phyloP scores from a whole-genome alignment of 805 yeast genomes.

The Metschnikowia orientalis region DNA sequence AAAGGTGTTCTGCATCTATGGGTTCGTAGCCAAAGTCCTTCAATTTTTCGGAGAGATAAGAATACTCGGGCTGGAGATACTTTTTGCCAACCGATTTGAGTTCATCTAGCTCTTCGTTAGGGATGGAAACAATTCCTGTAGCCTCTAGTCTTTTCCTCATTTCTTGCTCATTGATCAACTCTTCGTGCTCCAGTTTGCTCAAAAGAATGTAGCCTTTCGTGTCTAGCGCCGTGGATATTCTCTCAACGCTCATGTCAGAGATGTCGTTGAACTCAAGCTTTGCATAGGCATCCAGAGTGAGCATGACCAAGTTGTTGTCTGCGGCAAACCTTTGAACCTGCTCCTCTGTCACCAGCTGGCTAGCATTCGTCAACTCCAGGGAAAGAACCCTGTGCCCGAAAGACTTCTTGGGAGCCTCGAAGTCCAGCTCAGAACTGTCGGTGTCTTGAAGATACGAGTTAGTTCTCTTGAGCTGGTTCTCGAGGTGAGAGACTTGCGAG shows the following conservation, averaged over 20 bases:
- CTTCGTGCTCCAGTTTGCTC: slow-evolving; percentile 24
- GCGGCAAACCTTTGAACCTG: slow-evolving; percentile 34
- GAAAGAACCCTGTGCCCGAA: slow-evolving; percentile 15
- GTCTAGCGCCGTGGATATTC: slow-evolving; percentile 20
- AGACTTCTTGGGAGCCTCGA: slow-evolving; percentile 10
- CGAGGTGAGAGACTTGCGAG: slow-evolving; percentile 3
- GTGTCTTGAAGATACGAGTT: slow-evolving; percentile 27
- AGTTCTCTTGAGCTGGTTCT: slow-evolving; percentile 10
- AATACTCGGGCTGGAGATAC: slow-evolving; percentile 22
- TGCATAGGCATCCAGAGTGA: slow-evolving; percentile 32
- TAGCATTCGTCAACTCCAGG: slow-evolving; percentile 16
- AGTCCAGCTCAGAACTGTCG: slow-evolving; percentile 26
- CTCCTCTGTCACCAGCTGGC: slow-evolving; percentile 15
- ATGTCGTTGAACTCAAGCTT: slow-evolving; percentile 25
- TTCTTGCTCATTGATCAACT: slow-evolving; percentile 29
- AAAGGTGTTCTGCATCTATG: slow-evolving; percentile 12
- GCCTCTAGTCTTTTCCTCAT: slow-evolving; percentile 29
- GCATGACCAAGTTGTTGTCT: slow-evolving; percentile 28
- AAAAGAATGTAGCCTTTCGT: slow-evolving; percentile 28
- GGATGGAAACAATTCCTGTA: slow-evolving; percentile 32
- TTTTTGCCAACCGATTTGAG: slow-evolving; percentile 13
- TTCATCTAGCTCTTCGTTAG: slow-evolving; percentile 19
- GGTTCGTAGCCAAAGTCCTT: slow-evolving; percentile 16
- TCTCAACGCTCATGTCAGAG: slow-evolving; percentile 21
- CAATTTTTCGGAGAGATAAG: slow-evolving; percentile 21